These are phyloP conservation scores for Crassisporium funariophilum DNA, from an alignment of 768 basidiomycete genomes.

Conservation along the genomic window DNA sequence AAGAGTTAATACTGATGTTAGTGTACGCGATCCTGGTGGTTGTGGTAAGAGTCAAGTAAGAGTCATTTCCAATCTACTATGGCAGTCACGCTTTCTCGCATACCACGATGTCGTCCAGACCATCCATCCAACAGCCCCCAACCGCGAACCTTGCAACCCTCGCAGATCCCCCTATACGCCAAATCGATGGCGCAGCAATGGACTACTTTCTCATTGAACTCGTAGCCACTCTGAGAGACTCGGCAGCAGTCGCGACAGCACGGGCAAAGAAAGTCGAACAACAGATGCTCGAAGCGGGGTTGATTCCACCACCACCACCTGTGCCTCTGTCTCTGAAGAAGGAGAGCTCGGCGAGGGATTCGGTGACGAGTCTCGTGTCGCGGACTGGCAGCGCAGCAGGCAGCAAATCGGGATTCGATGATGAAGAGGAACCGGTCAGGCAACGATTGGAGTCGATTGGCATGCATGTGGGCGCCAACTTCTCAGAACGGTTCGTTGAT, in stretches of 20 bases:
- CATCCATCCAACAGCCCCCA: conserved; percentile 14
- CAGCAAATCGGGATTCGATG: conserved; percentile 45
- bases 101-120: too few relatives aligned
- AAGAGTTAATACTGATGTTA: background rate
- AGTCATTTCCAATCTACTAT: conserved; percentile 21
- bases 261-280: conserved; percentile 70
- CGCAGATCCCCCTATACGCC: conserved; percentile 62
- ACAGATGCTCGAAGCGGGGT: conserved; percentile 78
- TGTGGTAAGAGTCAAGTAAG: conserved; percentile 9
- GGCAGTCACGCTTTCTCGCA: too few relatives aligned
- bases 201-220: conserved; percentile 88
- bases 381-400: conserved; percentile 35
- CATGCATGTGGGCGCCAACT: conserved; percentile 81
- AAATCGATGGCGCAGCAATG: conserved; percentile 70
- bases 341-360: conserved; percentile 42
- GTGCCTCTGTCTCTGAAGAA: conserved; percentile 42
- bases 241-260: conserved; percentile 70
- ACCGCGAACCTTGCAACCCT: conserved; percentile 46
- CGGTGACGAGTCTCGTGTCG: conserved; percentile 40
- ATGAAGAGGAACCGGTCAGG: conserved; percentile 74
- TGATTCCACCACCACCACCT: conserved; percentile 56
- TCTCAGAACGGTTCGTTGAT: conserved; percentile 76
- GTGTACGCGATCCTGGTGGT: conserved; percentile 23
- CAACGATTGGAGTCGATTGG: conserved; percentile 81
- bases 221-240: conserved; percentile 72